A percentile compares a stretch with the other conserved stretches of the same genome.
phyloP scores from a whole-genome alignment of 768 basidiomycete genomes.

The Omphalotus guepiniiformis region DNA sequence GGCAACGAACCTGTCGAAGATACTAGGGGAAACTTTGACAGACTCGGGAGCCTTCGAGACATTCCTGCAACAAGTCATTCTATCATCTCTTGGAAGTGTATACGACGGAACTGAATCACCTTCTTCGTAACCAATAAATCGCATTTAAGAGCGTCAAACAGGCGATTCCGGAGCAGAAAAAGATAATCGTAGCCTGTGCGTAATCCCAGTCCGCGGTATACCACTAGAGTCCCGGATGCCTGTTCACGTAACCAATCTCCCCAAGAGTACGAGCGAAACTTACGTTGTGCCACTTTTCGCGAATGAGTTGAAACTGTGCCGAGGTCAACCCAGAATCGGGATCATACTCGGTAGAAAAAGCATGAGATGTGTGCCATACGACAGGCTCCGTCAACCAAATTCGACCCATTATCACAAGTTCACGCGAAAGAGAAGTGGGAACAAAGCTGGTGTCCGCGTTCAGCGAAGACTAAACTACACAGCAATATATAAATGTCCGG shows the following conservation, averaged over 20 bases:
- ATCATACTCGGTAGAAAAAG: constrained; percentile 18
- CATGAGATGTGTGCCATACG: constrained; percentile 18
- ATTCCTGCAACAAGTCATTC: too few species aligned
- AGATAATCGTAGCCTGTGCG: constrained; percentile 22
- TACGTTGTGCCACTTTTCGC: constrained; percentile 23
- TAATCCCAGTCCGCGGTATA: constrained; percentile 30
- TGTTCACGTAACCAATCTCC: not conserved
- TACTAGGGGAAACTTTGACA: not conserved
- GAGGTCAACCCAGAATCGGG: constrained; percentile 21
- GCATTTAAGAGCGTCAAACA: constrained; percentile 12
- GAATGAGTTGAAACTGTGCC: constrained; percentile 18
- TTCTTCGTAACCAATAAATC: constrained; percentile 8
- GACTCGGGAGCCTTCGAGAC: not conserved
- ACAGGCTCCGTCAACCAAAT: constrained; percentile 24
- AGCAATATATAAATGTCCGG: too few species aligned
- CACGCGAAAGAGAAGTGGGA: not conserved
- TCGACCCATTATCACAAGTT: constrained; percentile 19
- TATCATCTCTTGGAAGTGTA: too few species aligned
- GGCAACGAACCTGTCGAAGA: constrained; percentile 17
- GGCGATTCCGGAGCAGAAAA: constrained; percentile 25
- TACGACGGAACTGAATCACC: constrained; percentile 4
- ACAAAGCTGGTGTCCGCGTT: too few species aligned
- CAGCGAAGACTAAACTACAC: too few species aligned
- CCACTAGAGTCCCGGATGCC: constrained; percentile 16
- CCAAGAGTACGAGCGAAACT: not conserved